Percentiles rank a stretch among this genome's conserved stretches.
These are phyloP conservation scores for Fraxinus sp. DNA, from an alignment of 305 asterid genomes.

Conservation along the genomic window DNA sequence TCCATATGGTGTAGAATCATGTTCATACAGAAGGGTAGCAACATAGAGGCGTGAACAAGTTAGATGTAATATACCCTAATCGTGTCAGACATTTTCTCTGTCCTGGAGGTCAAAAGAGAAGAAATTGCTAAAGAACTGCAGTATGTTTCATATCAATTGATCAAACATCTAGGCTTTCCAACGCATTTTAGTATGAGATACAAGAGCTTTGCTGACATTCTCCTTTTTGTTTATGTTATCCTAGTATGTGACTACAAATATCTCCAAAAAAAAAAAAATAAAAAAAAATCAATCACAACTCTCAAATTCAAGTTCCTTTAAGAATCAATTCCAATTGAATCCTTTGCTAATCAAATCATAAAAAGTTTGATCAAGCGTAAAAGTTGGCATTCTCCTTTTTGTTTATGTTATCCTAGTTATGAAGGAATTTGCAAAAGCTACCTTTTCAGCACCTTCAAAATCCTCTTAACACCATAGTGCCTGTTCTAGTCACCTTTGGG, in stretches of 20 bases:
- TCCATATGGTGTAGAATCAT: not conserved
- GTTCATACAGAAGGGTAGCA: not conserved
- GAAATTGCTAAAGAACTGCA: not conserved
- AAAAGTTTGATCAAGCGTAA: not conserved
- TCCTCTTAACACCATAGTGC: slow-evolving; percentile 11
- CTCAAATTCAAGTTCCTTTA: slow-evolving; percentile 3
- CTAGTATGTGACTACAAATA: not conserved
- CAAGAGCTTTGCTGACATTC: slow-evolving; percentile 2
- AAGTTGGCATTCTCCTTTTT: slow-evolving; percentile 3
- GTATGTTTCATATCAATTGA: not conserved
- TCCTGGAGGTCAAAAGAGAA: not conserved
- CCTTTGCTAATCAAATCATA: slow-evolving; percentile 23
- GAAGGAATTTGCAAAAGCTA: slow-evolving; percentile 20
- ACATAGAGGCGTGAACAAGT: not conserved
- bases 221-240: not conserved
- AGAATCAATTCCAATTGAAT: slow-evolving; percentile 2
- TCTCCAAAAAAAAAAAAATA: not conserved
- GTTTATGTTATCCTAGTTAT: slow-evolving; percentile 17
- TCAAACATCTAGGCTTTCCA: not conserved
- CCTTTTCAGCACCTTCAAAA: slow-evolving; percentile 15
- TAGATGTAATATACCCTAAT: not conserved
- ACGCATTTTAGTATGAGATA: slow-evolving; percentile 1
- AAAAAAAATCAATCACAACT: not conserved
- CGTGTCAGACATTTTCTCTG: not conserved
- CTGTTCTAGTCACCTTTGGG: not conserved